Conservation (phyloP, 164 flowering plant genomes). For the Warburgia ugandensis region DNA sequence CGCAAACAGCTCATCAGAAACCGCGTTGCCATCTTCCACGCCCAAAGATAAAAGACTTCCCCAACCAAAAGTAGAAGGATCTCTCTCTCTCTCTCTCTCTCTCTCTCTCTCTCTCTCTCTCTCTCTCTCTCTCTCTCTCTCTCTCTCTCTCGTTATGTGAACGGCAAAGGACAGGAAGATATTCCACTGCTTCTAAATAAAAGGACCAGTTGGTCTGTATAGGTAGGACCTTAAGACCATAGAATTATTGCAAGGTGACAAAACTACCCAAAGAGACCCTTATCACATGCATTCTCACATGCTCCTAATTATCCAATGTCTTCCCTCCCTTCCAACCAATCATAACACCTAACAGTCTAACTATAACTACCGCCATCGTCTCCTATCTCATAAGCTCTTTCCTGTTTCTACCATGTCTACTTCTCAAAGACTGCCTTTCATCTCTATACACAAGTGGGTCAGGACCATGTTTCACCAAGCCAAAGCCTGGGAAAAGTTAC, state of each 20-base stretch:
- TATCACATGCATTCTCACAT: slow-evolving; percentile 23
- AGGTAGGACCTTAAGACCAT: slow-evolving; percentile 4
- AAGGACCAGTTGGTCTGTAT: background rate
- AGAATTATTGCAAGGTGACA: slow-evolving; percentile 30
- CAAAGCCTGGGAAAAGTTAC: too few relatives aligned
- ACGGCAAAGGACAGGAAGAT: background rate
- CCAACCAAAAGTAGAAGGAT: too few relatives aligned
- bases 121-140: background rate
- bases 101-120: background rate
- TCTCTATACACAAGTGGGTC: slow-evolving; percentile 15
- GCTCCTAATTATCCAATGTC: slow-evolving; percentile 11
- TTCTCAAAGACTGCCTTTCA: slow-evolving; percentile 16
- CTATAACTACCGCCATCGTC: background rate
- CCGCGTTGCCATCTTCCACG: too few relatives aligned
- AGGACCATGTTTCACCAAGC: slow-evolving; percentile 12
- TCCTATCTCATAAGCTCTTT: background rate
- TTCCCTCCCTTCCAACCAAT: too few relatives aligned
- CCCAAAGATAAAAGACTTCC: too few relatives aligned
- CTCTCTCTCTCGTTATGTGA: background rate
- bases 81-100: background rate
- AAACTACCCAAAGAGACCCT: slow-evolving; percentile 7
- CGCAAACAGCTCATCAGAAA: too few relatives aligned
- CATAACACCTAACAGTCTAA: slow-evolving; percentile 6
- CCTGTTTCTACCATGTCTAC: slow-evolving; percentile 14
- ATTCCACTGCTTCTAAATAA: too few relatives aligned